Evolutionary conservation across 139 green algal species (phyloP), one percentile per base, ranked within the genome.

Genomic region (Ettlia oleoabundans): DNA sequence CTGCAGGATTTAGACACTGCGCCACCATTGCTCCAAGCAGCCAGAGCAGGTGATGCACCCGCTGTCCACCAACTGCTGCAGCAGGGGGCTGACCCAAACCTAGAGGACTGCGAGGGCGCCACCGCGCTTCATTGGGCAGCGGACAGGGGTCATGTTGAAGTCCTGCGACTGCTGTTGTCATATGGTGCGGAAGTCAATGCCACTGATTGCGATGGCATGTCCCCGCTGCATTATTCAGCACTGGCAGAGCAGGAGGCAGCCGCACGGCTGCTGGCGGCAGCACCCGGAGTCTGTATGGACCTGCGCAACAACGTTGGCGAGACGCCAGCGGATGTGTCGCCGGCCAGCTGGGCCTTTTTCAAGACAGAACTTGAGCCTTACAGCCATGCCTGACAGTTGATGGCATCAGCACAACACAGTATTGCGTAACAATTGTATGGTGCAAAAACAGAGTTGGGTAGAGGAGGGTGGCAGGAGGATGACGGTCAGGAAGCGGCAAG

Each of bases 151-250:
- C 63, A 88, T n/a, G 40, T 62, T 9, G 38, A 66, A 7, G 79
- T 63, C 30, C 7, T 78, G 41, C 28, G 32, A 6, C 1, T 51
- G 30, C 68, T 84, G 24, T 24, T 84, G 40, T 18, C 52, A 3
- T 37, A 72, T 24, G 79, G 79, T 2, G 84, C 84, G 1, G 67
- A 85, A 38, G 32, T 92, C 1, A 80, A 88, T 78, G 87, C 81
- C 18, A 33, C 35, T 21, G 89, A 93, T 62, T 61, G 28, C 2
- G 90, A 94, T 30, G 90, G 90, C 1, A 67, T 91, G 43, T 92
- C 90, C 1, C 58, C 90, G 22, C 63, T 91, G 61, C 82, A 93
- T 61, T 94, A 94, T 78, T 90, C 90, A 2, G 85, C 88, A 8
- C 40, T 94, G 9, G 88, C 86, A 10, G 87, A 83, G 38, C 73